Evolutionary conservation across 495 filamentous ascomycete genomes (phyloP), one percentile per base, ranked within the genome.

Genomic region (Hypomontagnella submonticulosa): DNA sequence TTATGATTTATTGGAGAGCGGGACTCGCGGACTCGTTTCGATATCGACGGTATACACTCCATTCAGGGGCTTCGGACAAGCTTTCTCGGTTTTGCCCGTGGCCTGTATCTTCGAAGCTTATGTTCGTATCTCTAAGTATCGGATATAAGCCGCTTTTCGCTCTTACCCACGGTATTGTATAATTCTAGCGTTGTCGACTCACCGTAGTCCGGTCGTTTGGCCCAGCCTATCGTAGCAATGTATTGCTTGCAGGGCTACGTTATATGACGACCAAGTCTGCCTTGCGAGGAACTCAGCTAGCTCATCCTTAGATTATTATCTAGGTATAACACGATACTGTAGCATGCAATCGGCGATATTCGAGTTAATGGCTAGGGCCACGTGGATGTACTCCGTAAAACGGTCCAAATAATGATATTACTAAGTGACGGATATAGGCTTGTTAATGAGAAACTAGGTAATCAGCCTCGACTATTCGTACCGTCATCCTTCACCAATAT

Each of bases 41-140:
- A 5, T 44, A 11, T 13, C 19, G 15, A 18, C 34, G 40, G 38
- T 11, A 19, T 36, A 18, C 42, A 12, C 12, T 18, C 42, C 12
- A 12, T 18, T 16, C 15, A 30, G 50, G 32, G 42, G 42, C 42
- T 38, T 16, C 4, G 23, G 32, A 47, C 54, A 57, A 57, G 42
- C 42, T 47, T 56, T 44, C 42, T 57, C 41, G 42, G 54, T 41
- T 44, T 38, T 48, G 16, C 41, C 23, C 32, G 13, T 2, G 33
- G 33, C 16, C 33, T 15, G 15, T 37, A 20, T 16, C 36, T 37
- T 57, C 11, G 30, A 20, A 32, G 30, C 27, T 50, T 32, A 7
- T 27, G 46, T 44, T 19, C 41, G 27, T 37, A 48, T 20, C 32
- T 18, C 42, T 27, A 27, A 27, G 6, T 47, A 15, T 11, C 1